Evolutionary conservation across 2,329 filamentous ascomycete genomes (phyloP), one percentile per base, ranked within the genome.

Genomic region (Aspergillus ustus): DNA sequence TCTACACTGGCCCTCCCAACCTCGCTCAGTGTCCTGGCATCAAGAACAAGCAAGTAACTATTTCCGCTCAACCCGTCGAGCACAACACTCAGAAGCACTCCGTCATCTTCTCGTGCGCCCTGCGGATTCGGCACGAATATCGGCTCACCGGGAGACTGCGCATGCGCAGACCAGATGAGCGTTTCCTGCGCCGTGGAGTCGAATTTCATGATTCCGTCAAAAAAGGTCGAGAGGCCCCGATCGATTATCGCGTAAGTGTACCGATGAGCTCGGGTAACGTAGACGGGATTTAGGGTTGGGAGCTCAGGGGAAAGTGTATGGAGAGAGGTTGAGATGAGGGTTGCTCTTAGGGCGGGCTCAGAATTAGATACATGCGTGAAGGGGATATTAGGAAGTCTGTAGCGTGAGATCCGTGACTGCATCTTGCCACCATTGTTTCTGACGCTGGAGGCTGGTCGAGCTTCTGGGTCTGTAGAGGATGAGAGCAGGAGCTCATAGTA

Each of bases 401-500:
- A 81, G n/a, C 78, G 73, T 7, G 75, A 67, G 28, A 78, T 67
- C 3, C 66, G 54, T 57, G 69, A 62, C 19, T 58, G 50, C 20
- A 74, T 77, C 61, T 73, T 49, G 8, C 2, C 52, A 25, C 50
- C 52, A n/a, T 55, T 54, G 8, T 59, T 28, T 3, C 59, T 25
- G 17, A 22, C 13, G 3, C 45, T 25, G 9, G 34, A 53, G 25
- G 59, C 52, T 9, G 57, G 46, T 1, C 80, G 77, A 0, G 81
- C 82, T 7, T 77, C 78, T 31, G 86, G 71, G 2, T 29, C 11
- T 7, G 22, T 31, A 7, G 80, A 81, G 55, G 86, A 82, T 15
- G 82, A 84, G n/a, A 88, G 77, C 3, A 93, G 72, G 44, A 90
- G 85, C 53, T 91, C 84, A 73, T 92, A 89, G 77, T 92, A 92